phyloP scores from a whole-genome alignment of 2,329 filamentous ascomycete species.

The Ceratocystis diversiconidia region DNA sequence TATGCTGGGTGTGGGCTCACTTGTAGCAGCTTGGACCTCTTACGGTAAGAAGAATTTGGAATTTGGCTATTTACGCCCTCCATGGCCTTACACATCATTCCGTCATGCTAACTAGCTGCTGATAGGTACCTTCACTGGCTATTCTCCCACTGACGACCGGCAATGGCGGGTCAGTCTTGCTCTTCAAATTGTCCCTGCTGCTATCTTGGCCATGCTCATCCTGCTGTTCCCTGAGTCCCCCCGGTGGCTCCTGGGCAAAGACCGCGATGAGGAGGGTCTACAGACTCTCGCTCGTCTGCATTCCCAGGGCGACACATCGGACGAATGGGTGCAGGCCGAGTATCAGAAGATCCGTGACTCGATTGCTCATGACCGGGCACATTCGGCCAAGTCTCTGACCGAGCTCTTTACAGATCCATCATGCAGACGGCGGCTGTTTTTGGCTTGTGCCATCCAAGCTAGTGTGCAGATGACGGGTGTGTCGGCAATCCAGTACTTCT shows the following conservation, averaged over 20 bases:
- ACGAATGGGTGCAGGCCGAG: constrained; percentile 59
- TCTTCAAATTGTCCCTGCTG: constrained; percentile 57
- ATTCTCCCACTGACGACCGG: constrained; percentile 22
- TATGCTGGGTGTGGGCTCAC: constrained; percentile 63
- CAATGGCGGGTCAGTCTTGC: constrained; percentile 37
- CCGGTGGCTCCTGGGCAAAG: constrained; percentile 63
- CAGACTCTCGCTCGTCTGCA: constrained; percentile 55
- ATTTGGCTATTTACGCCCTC: constrained; percentile 19
- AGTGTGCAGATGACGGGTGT: constrained; percentile 66
- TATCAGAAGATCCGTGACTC: constrained; percentile 54
- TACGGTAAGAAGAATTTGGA: constrained; percentile 37
- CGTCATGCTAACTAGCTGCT: neutral
- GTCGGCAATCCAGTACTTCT: constrained; percentile 62
- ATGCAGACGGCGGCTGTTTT: constrained; percentile 56
- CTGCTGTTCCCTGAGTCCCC: constrained; percentile 55
- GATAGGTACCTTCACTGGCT: constrained; percentile 25
- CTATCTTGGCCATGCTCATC: constrained; percentile 50
- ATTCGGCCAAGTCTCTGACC: constrained; percentile 53
- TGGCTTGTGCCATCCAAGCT: constrained; percentile 55
- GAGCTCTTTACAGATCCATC: constrained; percentile 51
- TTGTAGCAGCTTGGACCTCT: constrained; percentile 59
- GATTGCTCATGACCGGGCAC: constrained; percentile 51
- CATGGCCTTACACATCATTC: neutral
- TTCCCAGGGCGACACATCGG: constrained; percentile 48
- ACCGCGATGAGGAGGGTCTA: constrained; percentile 49